Evolutionary conservation across 768 basidiomycete species (phyloP), one percentile per base, ranked within the genome.

Genomic region (Fomitopsis serialis): DNA sequence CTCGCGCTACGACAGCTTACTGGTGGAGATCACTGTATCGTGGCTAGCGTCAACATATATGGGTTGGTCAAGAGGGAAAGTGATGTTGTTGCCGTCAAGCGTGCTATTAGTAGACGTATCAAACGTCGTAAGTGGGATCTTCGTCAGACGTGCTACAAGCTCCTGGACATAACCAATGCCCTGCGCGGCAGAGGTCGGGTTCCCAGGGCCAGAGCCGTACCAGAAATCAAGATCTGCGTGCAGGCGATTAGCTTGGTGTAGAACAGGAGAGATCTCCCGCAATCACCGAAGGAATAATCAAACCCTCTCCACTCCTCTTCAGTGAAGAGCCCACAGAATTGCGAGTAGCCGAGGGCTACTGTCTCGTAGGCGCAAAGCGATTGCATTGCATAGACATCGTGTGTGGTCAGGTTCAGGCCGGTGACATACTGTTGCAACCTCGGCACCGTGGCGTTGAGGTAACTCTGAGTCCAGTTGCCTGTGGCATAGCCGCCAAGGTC

Each of bases 281-380:
- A 57, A 68, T 48, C 35, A 68, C 69, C 69, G 27, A 49, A 58
- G 27, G 68, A 63, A 58, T 80, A 78, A 48, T 77, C 72, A 54
- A 71, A 79, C 1, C 75, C 73, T 55, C 70, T 70, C 78, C 78
- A 81, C 59, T 81, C 79, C 42, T 75, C 69, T 53, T 75, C 65
- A 5, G 78, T 78, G 67, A 81, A 80, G 11, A 81, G 62, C 7
- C 66, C 65, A 55, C 78, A 81, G 67, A 78, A 81, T 10, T 64
- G 58, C 10, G 76, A 78, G 58, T 71, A 78, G 0, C 77, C 77
- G 17, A 79, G 68, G 1, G 77, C 73, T 24, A 79, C 78, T 12
- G 78, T 75, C 74, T 75, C 73, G 54, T 76, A 74, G 0, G 73
- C 69, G 47, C 75, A 75, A 8, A 69, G 22, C 21, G 67, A 42